phyloP scores from a whole-genome alignment of 352 stramenopile species.

The Phytophthora pseudosyringae region DNA sequence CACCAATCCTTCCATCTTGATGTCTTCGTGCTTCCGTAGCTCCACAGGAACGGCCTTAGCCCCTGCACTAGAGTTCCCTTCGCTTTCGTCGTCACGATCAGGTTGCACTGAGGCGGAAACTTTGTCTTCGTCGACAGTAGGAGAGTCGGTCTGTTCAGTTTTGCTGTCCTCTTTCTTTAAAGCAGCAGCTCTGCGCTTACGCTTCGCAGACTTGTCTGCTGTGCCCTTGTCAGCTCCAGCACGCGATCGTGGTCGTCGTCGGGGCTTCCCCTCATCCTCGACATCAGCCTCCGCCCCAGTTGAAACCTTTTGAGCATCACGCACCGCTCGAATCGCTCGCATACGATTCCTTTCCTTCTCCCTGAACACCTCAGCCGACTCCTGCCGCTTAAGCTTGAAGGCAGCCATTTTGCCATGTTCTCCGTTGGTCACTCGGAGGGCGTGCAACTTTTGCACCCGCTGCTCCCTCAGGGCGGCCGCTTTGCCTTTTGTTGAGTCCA shows the following conservation, averaged over 20 bases:
- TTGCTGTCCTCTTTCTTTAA: not conserved
- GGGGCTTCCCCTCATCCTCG: conserved; percentile 10
- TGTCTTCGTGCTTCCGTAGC: not conserved
- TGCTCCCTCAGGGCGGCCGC: conserved; percentile 6
- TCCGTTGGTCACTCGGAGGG: not conserved
- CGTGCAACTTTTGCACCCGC: conserved; percentile 11
- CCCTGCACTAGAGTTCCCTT: not conserved
- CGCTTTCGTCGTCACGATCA: not conserved
- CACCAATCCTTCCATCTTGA: not conserved
- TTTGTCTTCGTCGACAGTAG: not conserved
- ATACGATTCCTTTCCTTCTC: conserved; percentile 5
- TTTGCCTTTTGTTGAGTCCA: not conserved
- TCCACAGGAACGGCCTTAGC: not conserved
- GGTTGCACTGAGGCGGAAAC: not conserved
- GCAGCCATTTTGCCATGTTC: not conserved
- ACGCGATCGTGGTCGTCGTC: not conserved
- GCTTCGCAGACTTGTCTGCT: not conserved
- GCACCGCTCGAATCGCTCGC: conserved; percentile 4
- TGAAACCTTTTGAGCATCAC: not conserved
- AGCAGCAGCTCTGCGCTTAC: not conserved
- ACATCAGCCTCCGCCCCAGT: conserved; percentile 14
- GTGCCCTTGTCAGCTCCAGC: not conserved
- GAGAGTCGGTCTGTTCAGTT: not conserved
- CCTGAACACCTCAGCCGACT: conserved; percentile 1
- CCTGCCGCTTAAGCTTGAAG: conserved; percentile 16